A percentile compares a stretch with the other conserved stretches of the same genome.
phyloP scores from a whole-genome alignment of 768 basidiomycete genomes.

The Coprinellus micaceus region DNA sequence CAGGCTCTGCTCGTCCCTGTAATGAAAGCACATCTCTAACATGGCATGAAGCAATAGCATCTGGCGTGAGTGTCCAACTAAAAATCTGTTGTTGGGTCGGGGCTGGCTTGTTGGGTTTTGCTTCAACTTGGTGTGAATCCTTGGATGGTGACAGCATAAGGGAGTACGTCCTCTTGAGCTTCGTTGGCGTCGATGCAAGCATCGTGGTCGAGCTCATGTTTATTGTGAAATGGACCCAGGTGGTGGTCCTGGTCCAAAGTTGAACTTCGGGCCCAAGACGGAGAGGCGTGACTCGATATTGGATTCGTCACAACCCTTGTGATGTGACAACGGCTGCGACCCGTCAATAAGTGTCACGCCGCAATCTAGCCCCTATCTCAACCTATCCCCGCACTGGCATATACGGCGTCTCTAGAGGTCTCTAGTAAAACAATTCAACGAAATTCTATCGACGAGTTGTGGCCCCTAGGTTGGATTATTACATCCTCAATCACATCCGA shows the following conservation, averaged over 20 bases:
- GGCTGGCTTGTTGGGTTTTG: background rate
- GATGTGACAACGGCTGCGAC: background rate
- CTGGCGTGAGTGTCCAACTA: constrained; percentile 56
- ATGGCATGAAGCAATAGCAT: constrained; percentile 54
- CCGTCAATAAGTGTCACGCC: background rate
- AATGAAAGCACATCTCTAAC: constrained; percentile 49
- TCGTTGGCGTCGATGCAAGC: constrained; percentile 1
- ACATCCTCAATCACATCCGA: no score
- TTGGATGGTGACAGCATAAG: constrained; percentile 15
- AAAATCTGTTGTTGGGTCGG: constrained; percentile 29
- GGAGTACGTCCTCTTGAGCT: background rate
- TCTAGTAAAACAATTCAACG: no score
- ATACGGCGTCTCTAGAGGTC: no score
- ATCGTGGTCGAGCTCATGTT: constrained; percentile 12
- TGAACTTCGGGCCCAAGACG: background rate
- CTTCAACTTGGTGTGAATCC: background rate
- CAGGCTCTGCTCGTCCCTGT: constrained; percentile 36
- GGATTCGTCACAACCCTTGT: background rate
- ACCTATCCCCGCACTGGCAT: no score
- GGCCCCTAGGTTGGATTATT: no score
- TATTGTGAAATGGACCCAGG: background rate
- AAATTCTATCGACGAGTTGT: no score
- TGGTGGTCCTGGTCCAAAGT: background rate
- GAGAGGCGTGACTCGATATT: background rate
- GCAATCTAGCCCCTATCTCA: background rate